Conservation (phyloP, 345 rosid species). For the Acer yangbiense region DNA sequence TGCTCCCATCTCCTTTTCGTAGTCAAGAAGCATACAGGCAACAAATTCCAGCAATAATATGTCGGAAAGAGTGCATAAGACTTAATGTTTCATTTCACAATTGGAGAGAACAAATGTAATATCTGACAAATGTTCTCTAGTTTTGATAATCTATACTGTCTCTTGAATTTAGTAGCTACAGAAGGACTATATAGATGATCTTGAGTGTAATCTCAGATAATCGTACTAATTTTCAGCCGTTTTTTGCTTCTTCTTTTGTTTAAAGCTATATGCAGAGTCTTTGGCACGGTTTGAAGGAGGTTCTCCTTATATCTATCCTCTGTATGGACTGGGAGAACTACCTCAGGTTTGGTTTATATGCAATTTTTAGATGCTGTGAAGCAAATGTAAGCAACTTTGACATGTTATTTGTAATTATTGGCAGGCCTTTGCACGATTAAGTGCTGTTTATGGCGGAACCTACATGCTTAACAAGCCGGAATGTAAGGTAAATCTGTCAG, state of each 20-base stretch:
- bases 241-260: slow-evolving; percentile 9
- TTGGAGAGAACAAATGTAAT: neutral
- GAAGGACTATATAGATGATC: neutral
- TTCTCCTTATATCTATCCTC: slow-evolving; percentile 88
- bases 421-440: slow-evolving; percentile 91
- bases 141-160: neutral
- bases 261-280: slow-evolving; percentile 87
- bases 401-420: slow-evolving; percentile 17
- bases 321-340: slow-evolving; percentile 89
- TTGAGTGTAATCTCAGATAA: neutral
- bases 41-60: neutral
- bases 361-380: neutral
- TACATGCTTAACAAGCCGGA: slow-evolving; percentile 98
- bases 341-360: slow-evolving; percentile 64
- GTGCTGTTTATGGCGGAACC: slow-evolving; percentile 95
- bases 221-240: neutral
- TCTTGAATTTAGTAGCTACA: neutral
- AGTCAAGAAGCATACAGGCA: too few species aligned
- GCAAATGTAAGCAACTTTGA: slow-evolving; percentile 13
- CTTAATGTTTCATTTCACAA: neutral
- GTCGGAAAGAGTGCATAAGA: neutral
- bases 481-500: slow-evolving; percentile 63
- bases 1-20: neutral
- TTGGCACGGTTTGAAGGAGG: slow-evolving; percentile 93
- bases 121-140: neutral